phyloP scores from a whole-genome alignment of 2,329 filamentous ascomycete species.

The Stemphylium beticola region DNA sequence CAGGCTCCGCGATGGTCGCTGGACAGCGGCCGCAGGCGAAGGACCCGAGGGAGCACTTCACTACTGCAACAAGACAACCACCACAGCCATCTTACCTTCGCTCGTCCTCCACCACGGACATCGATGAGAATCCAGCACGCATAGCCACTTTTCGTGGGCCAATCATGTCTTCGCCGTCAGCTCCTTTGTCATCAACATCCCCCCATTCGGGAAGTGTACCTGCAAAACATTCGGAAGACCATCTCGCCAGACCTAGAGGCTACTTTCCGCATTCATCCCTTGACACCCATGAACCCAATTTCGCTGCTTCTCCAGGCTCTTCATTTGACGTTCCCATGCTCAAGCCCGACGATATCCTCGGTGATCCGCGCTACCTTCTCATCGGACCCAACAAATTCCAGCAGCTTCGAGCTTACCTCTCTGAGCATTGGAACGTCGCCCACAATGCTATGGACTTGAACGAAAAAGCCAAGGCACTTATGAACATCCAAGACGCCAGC shows the following conservation, averaged over 20 bases:
- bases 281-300: not conserved
- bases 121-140: not conserved
- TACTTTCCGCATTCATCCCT: not conserved
- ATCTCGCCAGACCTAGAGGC: not conserved
- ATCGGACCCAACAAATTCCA: not conserved
- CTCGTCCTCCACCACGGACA: slow-evolving; percentile 12
- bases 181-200: not conserved
- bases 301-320: not conserved
- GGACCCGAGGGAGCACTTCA: not conserved
- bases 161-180: not conserved
- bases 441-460: not conserved
- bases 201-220: not conserved
- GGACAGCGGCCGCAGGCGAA: not conserved
- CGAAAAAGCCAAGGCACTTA: not conserved
- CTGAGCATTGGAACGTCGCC: not conserved
- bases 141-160: not conserved
- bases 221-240: not conserved
- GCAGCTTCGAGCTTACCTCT: not conserved
- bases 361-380: not conserved
- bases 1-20: not conserved
- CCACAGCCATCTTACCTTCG: not conserved
- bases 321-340: not conserved
- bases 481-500: not conserved
- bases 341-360: not conserved
- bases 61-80: not conserved